Evolutionary conservation across 192 early-diverging fungal genomes (phyloP).

Genomic region (Cetraspora pellucida): DNA sequence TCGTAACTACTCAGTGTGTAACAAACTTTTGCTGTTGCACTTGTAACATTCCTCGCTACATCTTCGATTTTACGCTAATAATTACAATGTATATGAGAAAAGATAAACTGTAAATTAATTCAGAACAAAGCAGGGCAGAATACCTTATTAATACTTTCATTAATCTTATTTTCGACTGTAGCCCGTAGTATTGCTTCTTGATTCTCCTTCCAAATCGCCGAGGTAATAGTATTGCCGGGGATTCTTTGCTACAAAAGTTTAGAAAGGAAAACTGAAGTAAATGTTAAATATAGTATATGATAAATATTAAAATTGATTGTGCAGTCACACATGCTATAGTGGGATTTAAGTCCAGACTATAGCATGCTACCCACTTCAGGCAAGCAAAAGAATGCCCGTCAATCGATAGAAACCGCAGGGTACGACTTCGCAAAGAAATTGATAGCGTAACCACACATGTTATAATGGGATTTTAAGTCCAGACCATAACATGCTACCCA

Average conservation of each 20-base stretch:
- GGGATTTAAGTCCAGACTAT: constrained; percentile 24
- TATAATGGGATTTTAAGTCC: constrained; percentile 17
- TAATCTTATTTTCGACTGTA: constrained; percentile 3
- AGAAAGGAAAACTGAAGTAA: neutral
- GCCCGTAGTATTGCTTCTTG: neutral
- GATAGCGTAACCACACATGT: constrained; percentile 8
- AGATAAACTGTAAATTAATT: neutral
- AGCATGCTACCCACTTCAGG: constrained; percentile 24
- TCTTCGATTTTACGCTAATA: constrained; percentile 27
- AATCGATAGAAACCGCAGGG: constrained; percentile 19
- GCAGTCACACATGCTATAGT: constrained; percentile 20
- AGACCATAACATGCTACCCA: constrained; percentile 26
- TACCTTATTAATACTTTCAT: constrained; percentile 14
- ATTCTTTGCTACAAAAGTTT: constrained; percentile 67
- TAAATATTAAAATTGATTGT: constrained; percentile 19
- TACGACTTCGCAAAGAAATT: constrained; percentile 15
- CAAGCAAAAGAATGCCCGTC: constrained; percentile 28
- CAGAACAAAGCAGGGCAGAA: constrained; percentile 2
- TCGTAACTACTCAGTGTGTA: constrained; percentile 11
- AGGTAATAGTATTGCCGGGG: neutral
- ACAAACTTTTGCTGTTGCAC: constrained; percentile 8
- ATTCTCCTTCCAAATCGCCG: neutral
- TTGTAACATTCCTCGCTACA: constrained; percentile 13
- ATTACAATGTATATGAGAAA: constrained; percentile 19
- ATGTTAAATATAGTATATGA: constrained; percentile 1